Percentiles rank a stretch among this genome's conserved stretches.
Conservation (phyloP, 352 stramenopile genomes). For the Nothophytophthora sp. region DNA sequence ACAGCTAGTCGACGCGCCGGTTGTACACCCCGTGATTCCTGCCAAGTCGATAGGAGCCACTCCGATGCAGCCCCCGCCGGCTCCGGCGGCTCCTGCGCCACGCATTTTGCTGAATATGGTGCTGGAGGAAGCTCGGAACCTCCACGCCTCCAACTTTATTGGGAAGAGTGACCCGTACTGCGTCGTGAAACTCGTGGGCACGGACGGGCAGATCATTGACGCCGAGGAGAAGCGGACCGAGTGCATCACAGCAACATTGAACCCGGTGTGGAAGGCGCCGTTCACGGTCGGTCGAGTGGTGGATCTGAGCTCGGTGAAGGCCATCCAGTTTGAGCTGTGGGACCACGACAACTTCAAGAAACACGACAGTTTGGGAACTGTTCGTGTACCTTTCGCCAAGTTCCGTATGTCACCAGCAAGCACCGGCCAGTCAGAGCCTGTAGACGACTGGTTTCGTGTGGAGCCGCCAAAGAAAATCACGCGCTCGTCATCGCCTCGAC, state of each 20-base stretch:
- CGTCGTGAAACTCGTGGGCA: slow-evolving; percentile 61
- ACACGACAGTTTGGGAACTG: slow-evolving; percentile 58
- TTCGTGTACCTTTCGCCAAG: slow-evolving; percentile 52
- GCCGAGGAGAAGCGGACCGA: slow-evolving; percentile 60
- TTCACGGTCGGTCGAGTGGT: slow-evolving; percentile 52
- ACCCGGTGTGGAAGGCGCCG: slow-evolving; percentile 57
- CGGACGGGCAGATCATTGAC: slow-evolving; percentile 52
- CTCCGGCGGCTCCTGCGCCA: slow-evolving; percentile 11
- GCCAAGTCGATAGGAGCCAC: slow-evolving; percentile 1
- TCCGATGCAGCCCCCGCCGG: slow-evolving; percentile 8
- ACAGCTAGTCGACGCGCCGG: no score
- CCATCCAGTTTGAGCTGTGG: slow-evolving; percentile 59
- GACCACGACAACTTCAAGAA: slow-evolving; percentile 60
- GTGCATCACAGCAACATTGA: slow-evolving; percentile 44
- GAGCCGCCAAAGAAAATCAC: slow-evolving; percentile 36
- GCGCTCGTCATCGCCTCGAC: slow-evolving; percentile 23
- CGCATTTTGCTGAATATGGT: slow-evolving; percentile 53
- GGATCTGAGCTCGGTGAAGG: slow-evolving; percentile 53
- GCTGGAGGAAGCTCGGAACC: slow-evolving; percentile 51
- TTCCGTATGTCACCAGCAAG: slow-evolving; percentile 72
- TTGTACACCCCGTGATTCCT: no score
- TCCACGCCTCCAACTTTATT: slow-evolving; percentile 57
- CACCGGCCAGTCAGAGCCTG: slow-evolving; percentile 49
- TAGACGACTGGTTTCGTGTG: slow-evolving; percentile 72
- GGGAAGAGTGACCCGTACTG: slow-evolving; percentile 78